Conservation (phyloP, 371 early-diverging fungal genomes). For the Entomophthora muscae region DNA sequence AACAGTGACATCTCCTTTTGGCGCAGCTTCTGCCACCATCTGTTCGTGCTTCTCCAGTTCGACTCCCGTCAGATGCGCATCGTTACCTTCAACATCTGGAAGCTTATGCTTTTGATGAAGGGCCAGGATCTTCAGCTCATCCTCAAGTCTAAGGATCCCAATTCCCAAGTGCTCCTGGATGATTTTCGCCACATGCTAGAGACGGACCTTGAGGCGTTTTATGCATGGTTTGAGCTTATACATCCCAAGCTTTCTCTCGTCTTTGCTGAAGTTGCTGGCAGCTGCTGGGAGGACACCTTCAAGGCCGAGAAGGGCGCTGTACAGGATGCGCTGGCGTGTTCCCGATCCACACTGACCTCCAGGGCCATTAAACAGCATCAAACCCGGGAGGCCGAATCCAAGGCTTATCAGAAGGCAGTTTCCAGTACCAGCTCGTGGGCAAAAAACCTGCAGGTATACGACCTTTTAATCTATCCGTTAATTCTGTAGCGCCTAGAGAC, state of each 20-base stretch:
- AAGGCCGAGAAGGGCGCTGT: not conserved
- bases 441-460: not conserved
- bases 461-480: not conserved
- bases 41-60: conserved; percentile 30
- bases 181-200: conserved; percentile 30
- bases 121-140: conserved; percentile 21
- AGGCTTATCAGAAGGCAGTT: not conserved
- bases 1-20: conserved; percentile 45
- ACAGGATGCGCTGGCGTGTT: not conserved
- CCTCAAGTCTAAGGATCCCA: conserved; percentile 16
- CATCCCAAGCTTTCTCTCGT: conserved; percentile 25
- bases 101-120: conserved; percentile 35
- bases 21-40: conserved; percentile 37
- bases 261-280: conserved; percentile 18
- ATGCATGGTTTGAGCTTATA: conserved; percentile 31
- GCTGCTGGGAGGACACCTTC: not conserved
- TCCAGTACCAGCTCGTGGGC: not conserved
- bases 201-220: conserved; percentile 26
- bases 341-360: not conserved
- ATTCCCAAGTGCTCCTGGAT: conserved; percentile 37
- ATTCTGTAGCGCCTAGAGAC: not conserved
- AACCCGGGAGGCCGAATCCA: not conserved
- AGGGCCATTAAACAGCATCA: not conserved
- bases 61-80: conserved; percentile 23
- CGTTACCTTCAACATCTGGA: conserved; percentile 27